Evolutionary conservation across 768 basidiomycete genomes (phyloP).

Genomic region (Cystobasidium tubakii): DNA sequence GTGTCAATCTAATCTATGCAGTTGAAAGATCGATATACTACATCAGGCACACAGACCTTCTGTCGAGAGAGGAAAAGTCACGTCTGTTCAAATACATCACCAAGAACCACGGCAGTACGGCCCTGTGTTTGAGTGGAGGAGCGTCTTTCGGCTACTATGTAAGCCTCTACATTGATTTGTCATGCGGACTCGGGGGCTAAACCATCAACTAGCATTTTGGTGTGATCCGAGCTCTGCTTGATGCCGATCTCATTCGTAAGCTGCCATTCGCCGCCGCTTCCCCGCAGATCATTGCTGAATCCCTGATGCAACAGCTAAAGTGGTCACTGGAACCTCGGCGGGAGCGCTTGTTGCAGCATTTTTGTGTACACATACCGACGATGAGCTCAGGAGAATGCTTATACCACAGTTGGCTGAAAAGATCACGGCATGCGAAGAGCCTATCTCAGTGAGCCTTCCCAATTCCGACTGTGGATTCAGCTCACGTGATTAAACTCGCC

Average conservation of each 20-base stretch:
- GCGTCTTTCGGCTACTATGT: constrained; percentile 59
- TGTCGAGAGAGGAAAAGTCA: constrained; percentile 80
- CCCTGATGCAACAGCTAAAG: constrained; percentile 54
- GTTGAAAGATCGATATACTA: constrained; percentile 69
- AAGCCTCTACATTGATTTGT: background rate
- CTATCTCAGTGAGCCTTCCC: background rate
- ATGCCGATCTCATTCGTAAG: constrained; percentile 65
- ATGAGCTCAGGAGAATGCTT: constrained; percentile 70
- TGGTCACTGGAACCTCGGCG: constrained; percentile 90
- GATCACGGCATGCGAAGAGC: constrained; percentile 54
- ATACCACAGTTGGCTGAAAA: constrained; percentile 76
- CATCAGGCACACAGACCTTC: constrained; percentile 60
- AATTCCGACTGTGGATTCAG: background rate
- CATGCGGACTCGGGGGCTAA: background rate
- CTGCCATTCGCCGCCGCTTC: too few relatives aligned
- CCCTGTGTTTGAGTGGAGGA: constrained; percentile 91
- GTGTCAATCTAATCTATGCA: too few relatives aligned
- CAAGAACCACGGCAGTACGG: constrained; percentile 82
- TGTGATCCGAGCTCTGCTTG: constrained; percentile 83
- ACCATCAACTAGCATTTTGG: constrained; percentile 59
- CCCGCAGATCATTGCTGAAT: background rate
- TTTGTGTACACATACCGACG: constrained; percentile 78
- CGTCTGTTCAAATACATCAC: constrained; percentile 84
- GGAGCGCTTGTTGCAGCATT: constrained; percentile 69
- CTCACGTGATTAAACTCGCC: background rate